Percentiles rank a stretch among this genome's conserved stretches.
Conservation (phyloP, 345 rosid genomes). For the Salix viminalis region DNA sequence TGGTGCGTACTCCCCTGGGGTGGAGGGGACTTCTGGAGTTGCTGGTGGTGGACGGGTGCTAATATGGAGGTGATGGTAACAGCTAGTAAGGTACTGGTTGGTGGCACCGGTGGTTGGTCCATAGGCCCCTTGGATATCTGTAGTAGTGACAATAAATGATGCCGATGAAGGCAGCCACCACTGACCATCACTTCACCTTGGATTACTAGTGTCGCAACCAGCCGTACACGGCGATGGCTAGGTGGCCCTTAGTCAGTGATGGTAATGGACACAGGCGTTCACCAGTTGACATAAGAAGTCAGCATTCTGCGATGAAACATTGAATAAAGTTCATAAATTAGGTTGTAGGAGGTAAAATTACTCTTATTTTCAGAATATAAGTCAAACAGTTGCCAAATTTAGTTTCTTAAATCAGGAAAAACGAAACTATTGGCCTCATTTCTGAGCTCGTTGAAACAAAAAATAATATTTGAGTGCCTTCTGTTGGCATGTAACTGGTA, state of each 20-base stretch:
- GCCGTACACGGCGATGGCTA: background rate
- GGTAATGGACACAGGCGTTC: background rate
- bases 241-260: background rate
- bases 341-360: background rate
- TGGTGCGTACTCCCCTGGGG: background rate
- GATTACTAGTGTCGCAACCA: background rate
- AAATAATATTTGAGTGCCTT: too few relatives aligned
- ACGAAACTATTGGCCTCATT: too few relatives aligned
- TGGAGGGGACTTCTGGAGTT: background rate
- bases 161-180: background rate
- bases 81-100: background rate
- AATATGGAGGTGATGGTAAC: background rate
- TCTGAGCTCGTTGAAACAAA: background rate
- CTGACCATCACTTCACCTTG: background rate
- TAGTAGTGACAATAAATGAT: background rate
- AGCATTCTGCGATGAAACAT: too few relatives aligned
- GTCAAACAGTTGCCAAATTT: background rate
- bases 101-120: background rate
- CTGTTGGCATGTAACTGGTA: background rate
- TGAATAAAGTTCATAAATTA: background rate
- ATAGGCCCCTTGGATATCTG: background rate
- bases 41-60: background rate
- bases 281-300: background rate
- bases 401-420: background rate
- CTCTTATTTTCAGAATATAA: background rate